phyloP scores from a whole-genome alignment of 768 basidiomycete genomes.

The Coprinellus aureogranulatus region DNA sequence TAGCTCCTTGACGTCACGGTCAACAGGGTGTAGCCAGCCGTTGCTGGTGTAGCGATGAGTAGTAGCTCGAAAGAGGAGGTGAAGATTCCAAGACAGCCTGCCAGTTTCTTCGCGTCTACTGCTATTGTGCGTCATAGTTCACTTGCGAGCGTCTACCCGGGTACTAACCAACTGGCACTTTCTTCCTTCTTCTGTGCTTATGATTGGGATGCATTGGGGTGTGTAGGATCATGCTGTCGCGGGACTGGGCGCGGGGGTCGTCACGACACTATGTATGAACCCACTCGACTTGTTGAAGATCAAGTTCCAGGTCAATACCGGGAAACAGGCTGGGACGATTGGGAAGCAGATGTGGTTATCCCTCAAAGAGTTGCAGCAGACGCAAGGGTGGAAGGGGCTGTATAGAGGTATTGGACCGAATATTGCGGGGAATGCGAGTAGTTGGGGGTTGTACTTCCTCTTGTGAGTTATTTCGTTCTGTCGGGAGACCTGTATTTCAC shows the following conservation, averaged over 20 bases:
- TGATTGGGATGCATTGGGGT: background rate
- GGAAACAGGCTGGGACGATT: constrained; percentile 54
- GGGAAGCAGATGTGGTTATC: constrained; percentile 76
- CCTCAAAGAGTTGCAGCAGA: constrained; percentile 66
- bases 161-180: background rate
- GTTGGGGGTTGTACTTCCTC: constrained; percentile 97
- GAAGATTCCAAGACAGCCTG: constrained; percentile 37
- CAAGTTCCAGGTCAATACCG: constrained; percentile 85
- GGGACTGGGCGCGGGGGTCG: constrained; percentile 89
- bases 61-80: background rate
- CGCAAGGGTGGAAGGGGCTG: constrained; percentile 79
- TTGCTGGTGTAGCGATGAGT: constrained; percentile 11
- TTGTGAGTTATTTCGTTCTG: constrained; percentile 64
- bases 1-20: too few species aligned
- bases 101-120: constrained; percentile 52
- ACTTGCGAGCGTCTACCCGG: background rate
- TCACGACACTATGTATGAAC: constrained; percentile 93
- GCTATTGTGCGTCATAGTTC: constrained; percentile 37
- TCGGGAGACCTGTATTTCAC: too few species aligned
- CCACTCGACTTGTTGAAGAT: constrained; percentile 95
- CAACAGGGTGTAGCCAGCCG: background rate
- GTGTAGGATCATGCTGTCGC: constrained; percentile 90
- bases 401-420: constrained; percentile 91
- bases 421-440: constrained; percentile 90
- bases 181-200: constrained; percentile 1